A percentile compares a stretch with the other conserved stretches of the same genome.
Conservation (phyloP, 768 basidiomycete genomes). For the Tulasnella sp. region DNA sequence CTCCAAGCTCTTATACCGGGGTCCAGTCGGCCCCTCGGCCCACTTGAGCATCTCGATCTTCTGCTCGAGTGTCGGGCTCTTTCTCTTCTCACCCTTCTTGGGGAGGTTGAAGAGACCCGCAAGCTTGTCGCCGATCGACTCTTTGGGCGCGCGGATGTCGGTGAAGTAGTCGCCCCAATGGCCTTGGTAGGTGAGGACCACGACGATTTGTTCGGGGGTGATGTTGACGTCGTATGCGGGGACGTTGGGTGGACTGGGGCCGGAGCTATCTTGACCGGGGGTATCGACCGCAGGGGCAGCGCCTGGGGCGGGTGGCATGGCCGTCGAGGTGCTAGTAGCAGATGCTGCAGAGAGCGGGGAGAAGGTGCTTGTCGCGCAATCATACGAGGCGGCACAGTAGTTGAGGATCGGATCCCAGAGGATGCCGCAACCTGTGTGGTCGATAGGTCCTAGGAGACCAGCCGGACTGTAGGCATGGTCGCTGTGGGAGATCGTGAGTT, state of each 20-base stretch:
- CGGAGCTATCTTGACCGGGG: not conserved
- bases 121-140: not conserved
- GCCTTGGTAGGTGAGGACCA: slow-evolving; percentile 7
- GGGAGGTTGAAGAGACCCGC: not conserved
- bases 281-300: not conserved
- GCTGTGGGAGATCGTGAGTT: not conserved
- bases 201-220: slow-evolving; percentile 8
- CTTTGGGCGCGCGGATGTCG: slow-evolving; percentile 1
- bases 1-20: slow-evolving; percentile 18
- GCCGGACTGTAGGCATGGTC: slow-evolving; percentile 14
- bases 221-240: not conserved
- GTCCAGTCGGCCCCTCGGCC: slow-evolving; percentile 17
- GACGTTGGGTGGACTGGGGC: not conserved
- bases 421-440: slow-evolving; percentile 11
- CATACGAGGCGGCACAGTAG: slow-evolving; percentile 14
- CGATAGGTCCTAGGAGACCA: slow-evolving; percentile 13
- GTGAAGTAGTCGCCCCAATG: slow-evolving; percentile 11
- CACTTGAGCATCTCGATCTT: slow-evolving; percentile 15
- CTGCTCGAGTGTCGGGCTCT: not conserved
- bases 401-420: slow-evolving; percentile 18
- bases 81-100: not conserved
- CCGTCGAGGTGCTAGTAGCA: not conserved
- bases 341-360: not conserved
- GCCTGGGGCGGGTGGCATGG: slow-evolving; percentile 6
- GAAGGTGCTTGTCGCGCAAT: not conserved